Evolutionary conservation across 805 yeast species (phyloP), one percentile per base, ranked within the genome.

Genomic region (Teunomyces atbi): DNA sequence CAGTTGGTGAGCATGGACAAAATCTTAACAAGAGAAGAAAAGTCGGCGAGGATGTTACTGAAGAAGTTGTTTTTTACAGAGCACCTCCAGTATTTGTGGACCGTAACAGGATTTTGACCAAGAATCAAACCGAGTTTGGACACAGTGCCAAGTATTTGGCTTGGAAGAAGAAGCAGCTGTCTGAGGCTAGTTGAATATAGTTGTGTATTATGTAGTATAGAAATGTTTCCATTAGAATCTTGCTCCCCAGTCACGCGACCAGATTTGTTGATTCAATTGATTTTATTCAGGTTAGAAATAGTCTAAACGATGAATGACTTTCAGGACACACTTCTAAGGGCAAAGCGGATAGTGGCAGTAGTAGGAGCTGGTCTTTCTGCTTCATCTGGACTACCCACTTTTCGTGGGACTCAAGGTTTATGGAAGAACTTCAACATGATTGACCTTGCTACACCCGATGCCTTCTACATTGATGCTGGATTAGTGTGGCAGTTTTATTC

Each of bases 401-500:
- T 83, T 58, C 69, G 89, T 42, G 89, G 89, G 6, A 64, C 83
- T 0, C 82, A 83, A 42, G 92, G 94, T 0, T 67, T 84, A 23
- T 89, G 96, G 96, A 74, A 80, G 49, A 81, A 81, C 50, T 85
- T 80, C 66, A 84, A 84, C 44, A 82, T 90, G 55, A 83, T 87
- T 38, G 96, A 89, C 58, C 70, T 90, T 37, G 96, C 96, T 6
- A 89, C 96, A 0, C 96, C 96, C 0, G 96, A 89, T 59, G 96
- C 96, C 4, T 89, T 90, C 61, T 78, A 82, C 48, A 71, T 73
- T 15, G 91, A 89, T 59, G 96, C 97, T 0, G 87, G 88, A 0
- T 70, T 89, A 7, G 96, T 90, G 6, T 89, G 97, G 97, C 92
- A 87, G 59, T 89, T 86, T 57, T 89, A 90, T 63, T 74, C 89